Base-by-base conservation (phyloP, 345 rosid species). In the Erucastrum elatum region DNA sequence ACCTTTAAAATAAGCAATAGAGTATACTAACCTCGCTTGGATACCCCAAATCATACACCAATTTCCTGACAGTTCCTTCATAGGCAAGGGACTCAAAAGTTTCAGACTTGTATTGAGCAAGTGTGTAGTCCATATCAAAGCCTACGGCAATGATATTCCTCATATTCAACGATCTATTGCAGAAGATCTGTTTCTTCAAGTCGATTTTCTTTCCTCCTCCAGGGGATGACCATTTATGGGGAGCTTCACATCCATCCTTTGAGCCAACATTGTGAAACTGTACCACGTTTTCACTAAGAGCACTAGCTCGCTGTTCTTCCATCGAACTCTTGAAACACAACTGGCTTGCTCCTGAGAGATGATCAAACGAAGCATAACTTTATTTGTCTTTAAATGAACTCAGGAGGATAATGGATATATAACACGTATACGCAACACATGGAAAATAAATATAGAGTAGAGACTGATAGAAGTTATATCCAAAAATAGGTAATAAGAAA, bases 91-190 rank as follows among this genome's bases (percentile, higher is more conserved):
- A 81, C 82, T 95, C 99, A 67, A 95, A 95, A 60, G 99, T 93
- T 74, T 91, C 99, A 53, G 98, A 88, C 76, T 87, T 95, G 87
- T 95, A 95, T 72, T 95, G 99, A 17, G 99, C 99, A 84, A 93
- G 84, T 15, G 99, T 95, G 83, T 95, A 95, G 82, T 95, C 99
- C 99, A 95, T 95, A 83, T 95, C 98, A 84, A 95, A 93, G 49
- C 99, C 99, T 55, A 95, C 91, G 8, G 99, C 97, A 27, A 91
- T 83, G 10, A 91, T 91, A 81, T 84, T 95, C 84, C 81, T 95
- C 99, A 95, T 95, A 82, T 95, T 93, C 81, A 95, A 78, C 62
- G 98, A 88, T 82, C 98, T 87, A 77, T 93, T 95, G 88, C 99
- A 95, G 79, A 95, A 95, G 49, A 95, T 95, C 80, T 88, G 96